Evolutionary conservation across 192 early-diverging fungal genomes (phyloP).

Genomic region (Linnemannia hyalina): DNA sequence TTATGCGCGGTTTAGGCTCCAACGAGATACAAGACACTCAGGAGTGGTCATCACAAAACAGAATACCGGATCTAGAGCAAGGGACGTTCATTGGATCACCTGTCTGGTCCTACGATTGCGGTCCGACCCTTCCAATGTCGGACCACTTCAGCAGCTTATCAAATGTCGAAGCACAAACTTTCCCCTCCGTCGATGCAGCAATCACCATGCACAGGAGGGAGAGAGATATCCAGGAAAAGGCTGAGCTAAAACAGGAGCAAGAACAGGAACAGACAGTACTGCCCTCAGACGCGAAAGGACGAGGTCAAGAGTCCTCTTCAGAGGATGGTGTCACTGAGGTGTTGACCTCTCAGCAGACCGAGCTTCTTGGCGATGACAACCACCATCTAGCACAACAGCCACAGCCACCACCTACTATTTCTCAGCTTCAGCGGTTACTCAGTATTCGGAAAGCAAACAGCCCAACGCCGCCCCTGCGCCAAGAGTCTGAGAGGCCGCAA

Average conservation of each 20-base stretch:
- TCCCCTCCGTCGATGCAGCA: conserved; percentile 27
- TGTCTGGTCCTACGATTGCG: conserved; percentile 49
- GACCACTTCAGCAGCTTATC: conserved; percentile 5
- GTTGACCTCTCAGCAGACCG: neutral
- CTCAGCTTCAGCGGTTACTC: conserved; percentile 29
- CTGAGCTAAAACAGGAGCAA: neutral
- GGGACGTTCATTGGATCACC: conserved; percentile 38
- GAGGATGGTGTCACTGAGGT: neutral
- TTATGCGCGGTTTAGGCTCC: neutral
- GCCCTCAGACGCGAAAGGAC: neutral
- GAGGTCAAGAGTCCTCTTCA: neutral
- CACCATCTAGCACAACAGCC: neutral
- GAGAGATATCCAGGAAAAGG: neutral
- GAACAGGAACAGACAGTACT: neutral
- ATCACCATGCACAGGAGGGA: conserved; percentile 18
- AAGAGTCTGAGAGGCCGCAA: neutral
- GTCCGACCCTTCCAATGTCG: conserved; percentile 26
- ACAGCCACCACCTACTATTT: conserved; percentile 14
- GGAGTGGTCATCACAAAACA: neutral
- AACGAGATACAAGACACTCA: neutral
- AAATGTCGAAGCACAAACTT: conserved; percentile 15
- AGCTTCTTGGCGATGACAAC: neutral
- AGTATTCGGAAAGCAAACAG: conserved; percentile 7
- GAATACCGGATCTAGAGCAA: neutral
- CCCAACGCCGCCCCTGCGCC: neutral